phyloP scores from a whole-genome alignment of 495 filamentous ascomycete genomes.

The Penicillium steckii region DNA sequence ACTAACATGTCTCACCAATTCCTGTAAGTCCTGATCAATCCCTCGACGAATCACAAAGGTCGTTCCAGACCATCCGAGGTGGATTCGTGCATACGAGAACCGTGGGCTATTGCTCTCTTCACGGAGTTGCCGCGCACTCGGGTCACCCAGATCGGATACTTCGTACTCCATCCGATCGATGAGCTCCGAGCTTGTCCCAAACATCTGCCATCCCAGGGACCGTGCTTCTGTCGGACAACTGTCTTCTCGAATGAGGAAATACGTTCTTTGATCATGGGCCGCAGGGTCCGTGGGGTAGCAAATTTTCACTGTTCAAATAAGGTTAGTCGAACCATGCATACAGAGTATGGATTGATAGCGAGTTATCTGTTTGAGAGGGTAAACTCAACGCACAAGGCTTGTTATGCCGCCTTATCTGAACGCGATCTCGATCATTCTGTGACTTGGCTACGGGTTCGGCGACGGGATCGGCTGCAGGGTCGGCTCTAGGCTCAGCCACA shows the following conservation, averaged over 20 bases:
- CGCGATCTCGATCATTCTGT: no score
- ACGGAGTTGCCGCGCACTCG: not conserved
- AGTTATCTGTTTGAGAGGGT: not conserved
- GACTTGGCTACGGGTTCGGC: no score
- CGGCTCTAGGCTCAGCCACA: no score
- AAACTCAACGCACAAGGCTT: no score
- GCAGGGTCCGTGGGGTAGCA: not conserved
- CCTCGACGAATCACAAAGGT: conserved; percentile 11
- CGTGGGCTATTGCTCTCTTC: not conserved
- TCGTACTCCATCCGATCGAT: not conserved
- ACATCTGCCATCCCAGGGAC: not conserved
- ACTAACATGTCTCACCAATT: conserved; percentile 6
- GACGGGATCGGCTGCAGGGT: no score
- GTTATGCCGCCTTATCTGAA: no score
- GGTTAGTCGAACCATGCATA: no score
- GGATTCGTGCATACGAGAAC: conserved; percentile 4
- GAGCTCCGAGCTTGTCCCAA: not conserved
- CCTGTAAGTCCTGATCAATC: conserved; percentile 4
- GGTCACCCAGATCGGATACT: not conserved
- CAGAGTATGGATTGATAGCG: not conserved
- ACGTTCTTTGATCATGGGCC: not conserved
- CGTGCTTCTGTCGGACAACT: not conserved
- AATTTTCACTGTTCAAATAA: not conserved
- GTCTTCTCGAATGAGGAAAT: not conserved
- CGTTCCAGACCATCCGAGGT: conserved; percentile 2